Percentiles rank a stretch among this genome's conserved stretches.
Conservation (phyloP, 257 asterid genomes). For the Scutellaria galericulata region DNA sequence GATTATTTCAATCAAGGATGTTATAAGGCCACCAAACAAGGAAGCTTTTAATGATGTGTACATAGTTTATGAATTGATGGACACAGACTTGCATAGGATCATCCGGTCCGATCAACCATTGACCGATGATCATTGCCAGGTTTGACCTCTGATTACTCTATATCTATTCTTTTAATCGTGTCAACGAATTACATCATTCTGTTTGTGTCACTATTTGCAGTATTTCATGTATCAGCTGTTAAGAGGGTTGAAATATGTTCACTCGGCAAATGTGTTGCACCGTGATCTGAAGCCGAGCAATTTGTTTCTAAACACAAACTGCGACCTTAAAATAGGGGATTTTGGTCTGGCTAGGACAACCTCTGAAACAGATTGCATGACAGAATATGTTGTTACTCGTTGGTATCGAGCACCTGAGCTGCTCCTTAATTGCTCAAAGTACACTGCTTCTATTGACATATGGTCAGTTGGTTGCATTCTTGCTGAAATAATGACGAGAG, state of each 20-base stretch:
- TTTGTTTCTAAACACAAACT: conserved; percentile 26
- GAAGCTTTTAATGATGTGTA: conserved; percentile 30
- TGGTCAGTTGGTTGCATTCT: conserved; percentile 40
- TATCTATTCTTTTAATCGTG: neutral
- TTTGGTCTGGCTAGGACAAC: conserved; percentile 27
- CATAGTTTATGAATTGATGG: conserved; percentile 35
- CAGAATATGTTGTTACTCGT: conserved; percentile 34
- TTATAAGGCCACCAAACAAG: conserved; percentile 31
- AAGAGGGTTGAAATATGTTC: conserved; percentile 33
- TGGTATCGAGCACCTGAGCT: conserved; percentile 35
- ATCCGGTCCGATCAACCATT: conserved; percentile 18
- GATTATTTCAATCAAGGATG: conserved; percentile 30
- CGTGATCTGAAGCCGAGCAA: conserved; percentile 36
- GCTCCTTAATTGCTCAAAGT: conserved; percentile 36
- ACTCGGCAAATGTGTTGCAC: conserved; percentile 36
- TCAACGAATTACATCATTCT: too few relatives aligned
- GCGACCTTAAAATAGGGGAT: conserved; percentile 38
- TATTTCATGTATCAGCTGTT: conserved; percentile 37
- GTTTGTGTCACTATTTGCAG: neutral
- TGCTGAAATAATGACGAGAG: conserved; percentile 33
- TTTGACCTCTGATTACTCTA: conserved; percentile 8
- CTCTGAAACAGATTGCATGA: conserved; percentile 33
- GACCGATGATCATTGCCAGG: conserved; percentile 33
- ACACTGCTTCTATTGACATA: conserved; percentile 30
- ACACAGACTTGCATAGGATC: conserved; percentile 30